phyloP scores from a whole-genome alignment of 2,329 filamentous ascomycete genomes.

The Calonectria leucothoes region DNA sequence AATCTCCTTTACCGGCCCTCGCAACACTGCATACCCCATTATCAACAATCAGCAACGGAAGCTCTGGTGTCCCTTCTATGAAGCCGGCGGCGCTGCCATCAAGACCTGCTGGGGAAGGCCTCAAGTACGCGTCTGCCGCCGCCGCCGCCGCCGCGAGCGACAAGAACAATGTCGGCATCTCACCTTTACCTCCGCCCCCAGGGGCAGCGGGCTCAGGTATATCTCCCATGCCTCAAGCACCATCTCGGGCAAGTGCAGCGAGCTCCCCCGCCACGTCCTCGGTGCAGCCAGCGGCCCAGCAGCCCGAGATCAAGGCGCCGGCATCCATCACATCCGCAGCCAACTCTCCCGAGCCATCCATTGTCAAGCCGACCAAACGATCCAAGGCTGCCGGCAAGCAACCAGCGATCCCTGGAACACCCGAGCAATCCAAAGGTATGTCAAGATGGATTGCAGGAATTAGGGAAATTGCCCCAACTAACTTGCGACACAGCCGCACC shows the following conservation, averaged over 20 bases:
- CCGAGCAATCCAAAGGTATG: conserved; percentile 59
- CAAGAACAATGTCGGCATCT: conserved; percentile 89
- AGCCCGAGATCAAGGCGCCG: conserved; percentile 48
- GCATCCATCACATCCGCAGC: conserved; percentile 39
- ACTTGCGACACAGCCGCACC: conserved; percentile 43
- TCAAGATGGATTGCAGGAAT: background rate
- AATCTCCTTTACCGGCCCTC: conserved; percentile 92
- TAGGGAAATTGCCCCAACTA: background rate
- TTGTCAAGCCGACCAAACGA: conserved; percentile 50
- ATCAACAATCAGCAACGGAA: conserved; percentile 69
- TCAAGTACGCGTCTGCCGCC: conserved; percentile 97
- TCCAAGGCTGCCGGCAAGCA: conserved; percentile 60
- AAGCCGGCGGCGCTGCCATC: conserved; percentile 91
- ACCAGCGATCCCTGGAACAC: conserved; percentile 52
- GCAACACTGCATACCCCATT: conserved; percentile 87
- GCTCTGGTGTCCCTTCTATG: conserved; percentile 73
- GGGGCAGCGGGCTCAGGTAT: conserved; percentile 62
- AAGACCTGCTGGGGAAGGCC: conserved; percentile 85
- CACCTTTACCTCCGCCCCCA: conserved; percentile 91
- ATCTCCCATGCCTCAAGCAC: conserved; percentile 60
- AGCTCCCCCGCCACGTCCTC: conserved; percentile 64
- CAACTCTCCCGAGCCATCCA: conserved; percentile 36
- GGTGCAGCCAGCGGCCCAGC: conserved; percentile 58
- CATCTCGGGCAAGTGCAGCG: conserved; percentile 65
- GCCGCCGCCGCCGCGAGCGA: conserved; percentile 93